Conservation (phyloP, 2,329 filamentous ascomycete genomes). For the Fulvia fulva region DNA sequence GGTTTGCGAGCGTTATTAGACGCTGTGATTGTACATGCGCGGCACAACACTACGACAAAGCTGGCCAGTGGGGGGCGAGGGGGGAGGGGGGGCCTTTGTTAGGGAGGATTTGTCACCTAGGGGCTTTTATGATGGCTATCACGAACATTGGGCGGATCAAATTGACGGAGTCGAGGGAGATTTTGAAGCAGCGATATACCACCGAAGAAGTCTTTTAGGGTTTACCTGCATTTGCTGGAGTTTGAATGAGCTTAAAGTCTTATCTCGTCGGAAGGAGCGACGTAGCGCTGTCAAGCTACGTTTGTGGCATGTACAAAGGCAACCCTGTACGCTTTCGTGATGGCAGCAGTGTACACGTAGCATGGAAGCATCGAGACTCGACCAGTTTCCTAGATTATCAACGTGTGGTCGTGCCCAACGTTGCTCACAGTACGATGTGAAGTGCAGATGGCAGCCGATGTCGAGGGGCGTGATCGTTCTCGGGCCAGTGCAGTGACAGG, state of each 20-base stretch:
- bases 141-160: background rate
- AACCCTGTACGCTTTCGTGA: background rate
- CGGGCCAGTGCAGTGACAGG: slow-evolving; percentile 20
- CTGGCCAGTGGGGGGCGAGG: slow-evolving; percentile 1
- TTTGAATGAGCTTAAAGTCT: background rate
- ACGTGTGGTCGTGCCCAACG: background rate
- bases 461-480: background rate
- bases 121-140: slow-evolving; percentile 3
- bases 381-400: background rate
- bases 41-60: slow-evolving; percentile 7
- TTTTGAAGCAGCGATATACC: slow-evolving; percentile 5
- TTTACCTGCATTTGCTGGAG: background rate
- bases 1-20: slow-evolving; percentile 20
- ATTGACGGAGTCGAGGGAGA: slow-evolving; percentile 1
- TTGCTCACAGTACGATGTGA: background rate
- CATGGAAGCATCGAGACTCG: background rate
- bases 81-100: background rate
- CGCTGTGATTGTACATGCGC: slow-evolving; percentile 22
- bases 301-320: background rate
- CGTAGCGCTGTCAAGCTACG: background rate
- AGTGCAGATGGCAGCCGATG: background rate
- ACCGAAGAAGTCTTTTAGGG: slow-evolving; percentile 7
- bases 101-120: slow-evolving; percentile 1
- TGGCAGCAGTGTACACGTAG: slow-evolving; percentile 5
- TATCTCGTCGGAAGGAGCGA: background rate